Percentiles rank a stretch among this genome's conserved stretches.
These are phyloP conservation scores for Paulownia fortunei DNA, from an alignment of 257 asterid species.

Conservation along the genomic window DNA sequence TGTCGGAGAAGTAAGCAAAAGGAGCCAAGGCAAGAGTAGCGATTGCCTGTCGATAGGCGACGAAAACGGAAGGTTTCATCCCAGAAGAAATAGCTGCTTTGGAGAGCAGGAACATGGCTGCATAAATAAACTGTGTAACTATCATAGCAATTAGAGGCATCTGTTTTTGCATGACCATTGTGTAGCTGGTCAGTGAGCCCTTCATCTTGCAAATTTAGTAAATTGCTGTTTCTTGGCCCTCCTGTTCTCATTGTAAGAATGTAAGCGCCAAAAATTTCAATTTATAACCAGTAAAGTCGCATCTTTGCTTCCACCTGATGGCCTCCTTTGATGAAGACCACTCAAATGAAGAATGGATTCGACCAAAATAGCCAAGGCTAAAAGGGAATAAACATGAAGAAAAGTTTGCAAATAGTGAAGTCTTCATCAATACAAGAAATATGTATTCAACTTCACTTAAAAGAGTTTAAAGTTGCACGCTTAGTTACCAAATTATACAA, in stretches of 20 bases:
- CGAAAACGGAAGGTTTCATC: slow-evolving; percentile 65
- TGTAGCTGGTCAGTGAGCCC: slow-evolving; percentile 29
- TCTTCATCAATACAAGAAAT: too few species aligned
- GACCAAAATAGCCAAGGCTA: not conserved
- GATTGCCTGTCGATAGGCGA: slow-evolving; percentile 60
- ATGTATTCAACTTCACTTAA: too few species aligned
- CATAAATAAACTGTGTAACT: slow-evolving; percentile 45
- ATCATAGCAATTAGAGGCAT: slow-evolving; percentile 55
- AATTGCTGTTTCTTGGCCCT: not conserved
- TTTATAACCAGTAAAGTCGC: not conserved
- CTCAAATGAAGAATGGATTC: not conserved
- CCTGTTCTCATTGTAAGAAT: not conserved
- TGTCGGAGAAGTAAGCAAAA: slow-evolving; percentile 48
- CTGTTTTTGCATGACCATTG: slow-evolving; percentile 22
- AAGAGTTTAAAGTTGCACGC: too few species aligned
- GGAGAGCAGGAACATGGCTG: slow-evolving; percentile 61
- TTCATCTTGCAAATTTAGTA: not conserved
- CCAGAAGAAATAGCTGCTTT: slow-evolving; percentile 66
- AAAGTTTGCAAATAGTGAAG: not conserved
- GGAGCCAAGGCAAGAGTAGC: slow-evolving; percentile 63
- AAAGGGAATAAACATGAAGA: not conserved
- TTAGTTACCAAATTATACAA: too few species aligned
- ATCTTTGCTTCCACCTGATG: not conserved
- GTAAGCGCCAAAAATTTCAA: not conserved
- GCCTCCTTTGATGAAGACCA: not conserved